phyloP scores from a whole-genome alignment of 2,329 filamentous ascomycete genomes.

The Podosphaera xanthii region DNA sequence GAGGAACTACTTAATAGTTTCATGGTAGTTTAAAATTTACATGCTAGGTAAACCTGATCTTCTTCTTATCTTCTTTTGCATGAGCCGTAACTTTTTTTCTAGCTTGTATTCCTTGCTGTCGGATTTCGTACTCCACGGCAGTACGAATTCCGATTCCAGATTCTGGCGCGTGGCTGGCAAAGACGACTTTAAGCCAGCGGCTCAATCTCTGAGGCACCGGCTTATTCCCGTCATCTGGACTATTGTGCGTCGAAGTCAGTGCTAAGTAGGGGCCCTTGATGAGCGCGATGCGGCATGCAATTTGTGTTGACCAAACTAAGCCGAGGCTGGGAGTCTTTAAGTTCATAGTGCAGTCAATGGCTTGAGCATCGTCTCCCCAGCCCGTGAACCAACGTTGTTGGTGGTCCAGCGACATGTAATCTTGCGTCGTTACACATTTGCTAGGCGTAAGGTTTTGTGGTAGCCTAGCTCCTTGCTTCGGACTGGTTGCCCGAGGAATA shows the following conservation, averaged over 20 bases:
- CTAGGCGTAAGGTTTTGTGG: neutral
- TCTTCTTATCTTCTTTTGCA: neutral
- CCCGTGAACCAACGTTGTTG: conserved; percentile 91
- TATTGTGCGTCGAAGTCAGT: conserved; percentile 15
- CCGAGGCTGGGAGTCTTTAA: conserved; percentile 74
- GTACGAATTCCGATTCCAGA: conserved; percentile 24
- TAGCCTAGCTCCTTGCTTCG: conserved; percentile 3
- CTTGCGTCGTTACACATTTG: conserved; percentile 14
- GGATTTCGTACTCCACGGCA: conserved; percentile 54
- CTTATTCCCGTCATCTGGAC: conserved; percentile 22
- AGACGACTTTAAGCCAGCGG: conserved; percentile 72
- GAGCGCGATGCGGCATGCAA: conserved; percentile 60
- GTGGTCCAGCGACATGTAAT: conserved; percentile 55
- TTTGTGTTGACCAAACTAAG: conserved; percentile 76
- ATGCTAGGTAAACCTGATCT: too few species aligned
- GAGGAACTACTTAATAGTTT: too few species aligned
- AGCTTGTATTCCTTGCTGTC: conserved; percentile 34
- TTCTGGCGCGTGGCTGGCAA: conserved; percentile 50
- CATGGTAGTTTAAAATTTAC: too few species aligned
- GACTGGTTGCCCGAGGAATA: conserved; percentile 2
- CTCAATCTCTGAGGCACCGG: conserved; percentile 36
- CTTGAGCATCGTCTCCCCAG: conserved; percentile 52
- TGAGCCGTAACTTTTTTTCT: conserved; percentile 2
- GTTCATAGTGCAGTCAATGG: conserved; percentile 15
- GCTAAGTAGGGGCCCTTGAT: conserved; percentile 41